Percentiles rank a stretch among this genome's conserved stretches.
Evolutionary conservation across 1,139 yeast species (phyloP).

Genomic region (Geotrichum klebahnii): DNA sequence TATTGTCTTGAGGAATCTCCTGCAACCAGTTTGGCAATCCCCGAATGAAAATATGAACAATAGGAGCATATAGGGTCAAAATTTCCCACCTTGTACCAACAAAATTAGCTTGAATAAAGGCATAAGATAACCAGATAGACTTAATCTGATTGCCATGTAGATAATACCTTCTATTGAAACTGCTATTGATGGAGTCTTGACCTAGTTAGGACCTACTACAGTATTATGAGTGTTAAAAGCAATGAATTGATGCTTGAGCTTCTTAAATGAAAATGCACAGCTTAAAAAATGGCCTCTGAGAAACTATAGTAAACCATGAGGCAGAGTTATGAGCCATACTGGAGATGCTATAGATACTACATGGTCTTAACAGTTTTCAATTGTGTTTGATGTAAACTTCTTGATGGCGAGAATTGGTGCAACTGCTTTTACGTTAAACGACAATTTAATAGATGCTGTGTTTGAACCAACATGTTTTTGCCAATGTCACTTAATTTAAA

Average conservation of each 20-base stretch:
- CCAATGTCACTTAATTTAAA: conserved; percentile 72
- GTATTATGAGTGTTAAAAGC: conserved; percentile 24
- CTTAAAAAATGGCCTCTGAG: conserved; percentile 70
- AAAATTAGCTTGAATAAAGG: conserved; percentile 21
- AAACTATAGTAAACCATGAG: conserved; percentile 69
- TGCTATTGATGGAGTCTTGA: conserved; percentile 23
- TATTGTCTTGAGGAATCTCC: conserved; percentile 18
- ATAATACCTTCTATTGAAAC: conserved; percentile 21
- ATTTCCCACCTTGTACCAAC: conserved; percentile 20
- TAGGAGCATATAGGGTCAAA: conserved; percentile 19
- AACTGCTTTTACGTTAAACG: conserved; percentile 55
- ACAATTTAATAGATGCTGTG: conserved; percentile 53
- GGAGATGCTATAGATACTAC: conserved; percentile 70
- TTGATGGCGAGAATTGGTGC: conserved; percentile 64
- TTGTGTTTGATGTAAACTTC: conserved; percentile 62
- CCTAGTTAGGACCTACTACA: conserved; percentile 25
- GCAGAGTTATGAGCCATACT: conserved; percentile 70
- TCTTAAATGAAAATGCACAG: conserved; percentile 61
- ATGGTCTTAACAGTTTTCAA: conserved; percentile 53
- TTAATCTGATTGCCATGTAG: conserved; percentile 19
- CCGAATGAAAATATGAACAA: conserved; percentile 12
- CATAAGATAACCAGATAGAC: conserved; percentile 22
- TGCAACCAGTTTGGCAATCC: conserved; percentile 25
- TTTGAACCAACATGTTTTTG: conserved; percentile 48
- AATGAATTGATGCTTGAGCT: conserved; percentile 43